A percentile compares a stretch with the other conserved stretches of the same genome.
These are phyloP conservation scores for Hibiscus mutabilis DNA, from an alignment of 345 rosid genomes.

Conservation along the genomic window DNA sequence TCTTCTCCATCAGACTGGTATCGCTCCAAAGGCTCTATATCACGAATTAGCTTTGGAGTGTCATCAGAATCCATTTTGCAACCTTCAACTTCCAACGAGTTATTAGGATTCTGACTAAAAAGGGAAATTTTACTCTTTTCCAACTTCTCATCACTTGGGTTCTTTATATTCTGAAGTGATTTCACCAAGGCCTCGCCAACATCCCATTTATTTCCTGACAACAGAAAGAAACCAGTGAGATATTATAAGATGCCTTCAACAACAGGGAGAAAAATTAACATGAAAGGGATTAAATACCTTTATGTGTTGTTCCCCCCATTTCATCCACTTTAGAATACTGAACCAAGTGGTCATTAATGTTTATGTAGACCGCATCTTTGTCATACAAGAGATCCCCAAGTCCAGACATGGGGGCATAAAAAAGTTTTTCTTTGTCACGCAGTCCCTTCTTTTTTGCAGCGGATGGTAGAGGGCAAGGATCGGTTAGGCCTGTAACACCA, in stretches of 20 bases:
- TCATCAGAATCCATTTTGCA: slow-evolving; percentile 26
- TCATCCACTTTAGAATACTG: slow-evolving; percentile 77
- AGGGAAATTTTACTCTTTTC: slow-evolving; percentile 65
- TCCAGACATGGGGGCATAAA: slow-evolving; percentile 98
- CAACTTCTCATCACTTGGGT: slow-evolving; percentile 79
- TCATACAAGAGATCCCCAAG: slow-evolving; percentile 91
- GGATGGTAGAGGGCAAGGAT: slow-evolving; percentile 95
- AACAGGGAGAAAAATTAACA: neutral
- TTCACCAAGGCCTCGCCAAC: slow-evolving; percentile 79
- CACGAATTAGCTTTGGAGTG: slow-evolving; percentile 20
- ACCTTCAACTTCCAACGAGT: slow-evolving; percentile 26
- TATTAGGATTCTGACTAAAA: slow-evolving; percentile 42
- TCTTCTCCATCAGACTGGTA: slow-evolving; percentile 26
- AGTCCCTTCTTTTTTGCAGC: slow-evolving; percentile 80
- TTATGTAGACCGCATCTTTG: slow-evolving; percentile 95
- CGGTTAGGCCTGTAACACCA: slow-evolving; percentile 68
- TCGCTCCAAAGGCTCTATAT: slow-evolving; percentile 32
- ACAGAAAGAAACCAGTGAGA: neutral
- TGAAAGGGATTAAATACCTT: slow-evolving; percentile 40
- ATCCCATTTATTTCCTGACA: slow-evolving; percentile 62
- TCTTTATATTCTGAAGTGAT: slow-evolving; percentile 76
- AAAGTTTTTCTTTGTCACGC: slow-evolving; percentile 82
- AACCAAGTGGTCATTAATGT: slow-evolving; percentile 82
- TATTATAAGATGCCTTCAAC: neutral
- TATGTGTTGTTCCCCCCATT: slow-evolving; percentile 34